These are phyloP conservation scores for Cyathus striatus DNA, from an alignment of 768 basidiomycete genomes.

Conservation along the genomic window DNA sequence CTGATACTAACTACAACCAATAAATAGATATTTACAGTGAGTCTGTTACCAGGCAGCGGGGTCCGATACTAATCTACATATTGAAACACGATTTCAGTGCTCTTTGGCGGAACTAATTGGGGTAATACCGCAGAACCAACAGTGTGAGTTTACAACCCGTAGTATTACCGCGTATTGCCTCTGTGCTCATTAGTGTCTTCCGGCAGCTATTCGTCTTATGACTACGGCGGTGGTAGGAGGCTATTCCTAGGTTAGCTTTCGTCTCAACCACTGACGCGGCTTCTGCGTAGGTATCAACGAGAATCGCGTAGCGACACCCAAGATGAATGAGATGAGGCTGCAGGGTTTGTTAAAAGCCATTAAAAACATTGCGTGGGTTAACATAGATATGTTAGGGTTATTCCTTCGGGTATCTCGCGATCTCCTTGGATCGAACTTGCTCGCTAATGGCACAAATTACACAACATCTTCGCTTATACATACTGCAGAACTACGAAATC, in stretches of 20 bases:
- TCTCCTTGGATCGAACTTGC: constrained; percentile 33
- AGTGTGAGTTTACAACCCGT: constrained; percentile 25
- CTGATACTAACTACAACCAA: constrained; percentile 8
- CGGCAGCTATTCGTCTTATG: constrained; percentile 45
- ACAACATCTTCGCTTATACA: constrained; percentile 38
- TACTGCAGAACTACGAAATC: constrained; percentile 43
- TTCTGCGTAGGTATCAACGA: constrained; percentile 50
- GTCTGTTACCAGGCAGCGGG: too few relatives aligned
- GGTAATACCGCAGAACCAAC: constrained; percentile 53
- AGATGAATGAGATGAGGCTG: constrained; percentile 51
- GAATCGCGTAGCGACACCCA: constrained; percentile 39
- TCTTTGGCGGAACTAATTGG: constrained; percentile 63
- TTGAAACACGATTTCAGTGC: too few relatives aligned
- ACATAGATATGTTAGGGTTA: constrained; percentile 23
- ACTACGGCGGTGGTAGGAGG: constrained; percentile 46
- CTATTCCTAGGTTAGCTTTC: too few relatives aligned
- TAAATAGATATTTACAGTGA: constrained; percentile 42
- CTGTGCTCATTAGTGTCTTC: too few relatives aligned
- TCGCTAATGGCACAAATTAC: constrained; percentile 46
- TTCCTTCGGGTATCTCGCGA: constrained; percentile 50
- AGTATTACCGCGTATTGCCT: too few relatives aligned
- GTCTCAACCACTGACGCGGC: too few relatives aligned
- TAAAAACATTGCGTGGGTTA: neutral
- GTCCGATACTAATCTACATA: too few relatives aligned
- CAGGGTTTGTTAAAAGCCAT: constrained; percentile 27